Evolutionary conservation across 306 rosid species (phyloP), one percentile per base, ranked within the genome.

Genomic region (Inga oerstediana): DNA sequence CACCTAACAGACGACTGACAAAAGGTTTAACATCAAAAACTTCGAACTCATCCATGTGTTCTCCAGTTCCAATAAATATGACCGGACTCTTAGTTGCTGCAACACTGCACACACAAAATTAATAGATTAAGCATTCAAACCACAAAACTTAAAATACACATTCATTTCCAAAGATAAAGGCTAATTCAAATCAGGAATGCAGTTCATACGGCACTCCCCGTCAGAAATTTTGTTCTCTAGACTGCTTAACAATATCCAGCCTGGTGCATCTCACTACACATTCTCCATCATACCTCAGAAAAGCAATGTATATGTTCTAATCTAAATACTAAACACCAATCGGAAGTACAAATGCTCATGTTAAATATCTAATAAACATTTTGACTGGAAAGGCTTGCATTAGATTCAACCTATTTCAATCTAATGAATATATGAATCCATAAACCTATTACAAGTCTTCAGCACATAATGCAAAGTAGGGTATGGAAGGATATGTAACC

Each of bases 51-150:
- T 91, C 97, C 94, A 92, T 93, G 62, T 91, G 92, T 83, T 91
- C 97, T 87, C 97, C 98, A 39, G 93, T 91, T 83, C 93, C 93
- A 56, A 93, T 90, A 79, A 91, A 92, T 67, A 90, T 90, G 66
- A 93, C 89, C 20, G 97, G 98, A 85, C 94, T 90, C 89, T 91
- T 92, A 71, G 97, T 93, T 78, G 98, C 97, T 8, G 97, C 98
- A 72, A 91, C 98, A 83, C 96, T 92, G 91, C 84, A 80, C 43
- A 49, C 8, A 76, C 27, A 83, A 70, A 67, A 62, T 37, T 8
- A 79, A 67, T 8, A 54, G 78, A 56, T 71, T 64, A 52, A 68
- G 72, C 66, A 78, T 77, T 70, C 87, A 80, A 80, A 79, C 52
- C 46, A 61, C 30, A 69, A 24, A 70, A 72, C 46, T 75, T 1